phyloP scores from a whole-genome alignment of 2,329 filamentous ascomycete species.

The Cytospora leucostoma region DNA sequence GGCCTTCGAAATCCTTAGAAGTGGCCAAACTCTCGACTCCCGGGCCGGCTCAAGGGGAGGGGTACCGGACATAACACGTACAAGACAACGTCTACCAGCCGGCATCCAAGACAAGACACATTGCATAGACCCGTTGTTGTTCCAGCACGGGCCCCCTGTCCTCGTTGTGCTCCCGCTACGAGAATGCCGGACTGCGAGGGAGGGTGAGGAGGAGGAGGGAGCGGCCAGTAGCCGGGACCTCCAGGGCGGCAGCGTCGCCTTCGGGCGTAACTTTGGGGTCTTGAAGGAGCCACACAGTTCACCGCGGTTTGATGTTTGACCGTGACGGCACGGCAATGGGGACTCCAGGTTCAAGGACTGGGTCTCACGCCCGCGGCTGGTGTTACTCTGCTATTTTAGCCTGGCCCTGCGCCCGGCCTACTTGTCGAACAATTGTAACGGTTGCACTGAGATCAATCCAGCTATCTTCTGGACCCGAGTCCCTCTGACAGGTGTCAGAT shows the following conservation, averaged over 20 bases:
- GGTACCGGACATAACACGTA: too few relatives aligned
- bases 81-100: too few relatives aligned
- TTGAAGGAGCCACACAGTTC: neutral
- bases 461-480: neutral
- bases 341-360: neutral
- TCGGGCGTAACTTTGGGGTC: neutral
- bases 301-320: neutral
- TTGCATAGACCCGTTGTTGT: too few relatives aligned
- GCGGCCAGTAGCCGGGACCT: neutral
- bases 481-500: neutral
- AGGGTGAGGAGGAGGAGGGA: neutral
- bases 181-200: neutral
- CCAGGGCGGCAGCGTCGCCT: neutral
- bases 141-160: neutral
- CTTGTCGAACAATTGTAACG: too few relatives aligned
- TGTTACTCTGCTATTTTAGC: neutral
- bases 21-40: too few relatives aligned
- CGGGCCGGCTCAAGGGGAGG: too few relatives aligned
- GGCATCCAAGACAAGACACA: neutral
- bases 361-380: neutral
- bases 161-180: neutral
- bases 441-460: too few relatives aligned
- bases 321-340: neutral
- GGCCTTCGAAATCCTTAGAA: too few relatives aligned
- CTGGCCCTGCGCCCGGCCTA: neutral